Percentiles rank a stretch among this genome's conserved stretches.
Conservation (phyloP, 1,284 basidiomycete genomes). For the Moesziomyces sp. region DNA sequence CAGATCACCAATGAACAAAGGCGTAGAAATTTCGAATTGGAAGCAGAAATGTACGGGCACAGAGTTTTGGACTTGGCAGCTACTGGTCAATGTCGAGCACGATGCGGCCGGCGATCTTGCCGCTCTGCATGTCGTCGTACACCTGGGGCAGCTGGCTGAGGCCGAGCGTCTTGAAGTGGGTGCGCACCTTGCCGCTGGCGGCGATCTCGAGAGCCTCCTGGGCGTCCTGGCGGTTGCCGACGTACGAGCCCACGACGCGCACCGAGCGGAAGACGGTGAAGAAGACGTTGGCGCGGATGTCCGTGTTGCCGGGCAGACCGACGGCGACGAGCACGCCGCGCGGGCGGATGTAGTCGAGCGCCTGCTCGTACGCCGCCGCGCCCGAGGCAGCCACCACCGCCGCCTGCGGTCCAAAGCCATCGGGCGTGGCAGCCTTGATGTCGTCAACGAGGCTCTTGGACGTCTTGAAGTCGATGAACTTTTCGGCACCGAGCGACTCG, state of each 20-base stretch:
- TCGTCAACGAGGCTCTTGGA: conserved; percentile 73
- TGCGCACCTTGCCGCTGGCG: conserved; percentile 76
- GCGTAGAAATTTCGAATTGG: too few relatives aligned
- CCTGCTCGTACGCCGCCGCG: conserved; percentile 76
- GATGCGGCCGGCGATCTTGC: conserved; percentile 75
- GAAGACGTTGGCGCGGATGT: conserved; percentile 78
- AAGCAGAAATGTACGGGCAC: too few relatives aligned
- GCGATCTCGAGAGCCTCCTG: conserved; percentile 76
- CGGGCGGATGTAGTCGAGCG: conserved; percentile 73
- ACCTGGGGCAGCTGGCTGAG: conserved; percentile 73
- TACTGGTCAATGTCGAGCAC: conserved; percentile 72
- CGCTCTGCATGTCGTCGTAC: conserved; percentile 73
- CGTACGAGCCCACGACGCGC: conserved; percentile 79
- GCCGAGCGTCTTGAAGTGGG: conserved; percentile 72
- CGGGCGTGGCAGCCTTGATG: conserved; percentile 74
- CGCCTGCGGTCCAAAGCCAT: conserved; percentile 79
- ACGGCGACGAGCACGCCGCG: conserved; percentile 79
- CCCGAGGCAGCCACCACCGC: conserved; percentile 67
- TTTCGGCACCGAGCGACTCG: conserved; percentile 78
- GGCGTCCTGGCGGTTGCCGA: conserved; percentile 71
- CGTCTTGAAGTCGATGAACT: conserved; percentile 81
- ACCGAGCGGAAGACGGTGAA: conserved; percentile 73
- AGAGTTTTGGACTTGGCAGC: not conserved
- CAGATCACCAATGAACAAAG: too few relatives aligned
- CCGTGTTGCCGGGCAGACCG: conserved; percentile 76